Base-by-base conservation (phyloP, 2,329 filamentous ascomycete species). In the Fusarium sarcochroum region DNA sequence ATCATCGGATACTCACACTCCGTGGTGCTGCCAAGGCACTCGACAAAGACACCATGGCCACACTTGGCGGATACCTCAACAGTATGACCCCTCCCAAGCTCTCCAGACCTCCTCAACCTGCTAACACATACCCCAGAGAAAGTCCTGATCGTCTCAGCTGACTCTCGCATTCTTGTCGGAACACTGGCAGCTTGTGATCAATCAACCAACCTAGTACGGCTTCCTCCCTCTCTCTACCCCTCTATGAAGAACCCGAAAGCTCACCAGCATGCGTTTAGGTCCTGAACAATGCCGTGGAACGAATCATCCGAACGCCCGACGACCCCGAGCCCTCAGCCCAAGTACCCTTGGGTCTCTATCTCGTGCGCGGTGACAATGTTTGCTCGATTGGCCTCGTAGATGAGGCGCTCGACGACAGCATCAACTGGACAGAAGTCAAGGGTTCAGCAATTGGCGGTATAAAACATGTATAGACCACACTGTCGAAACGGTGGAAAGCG, bases 281-380 rank as follows among this genome's bases (percentile, higher is more conserved):
- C 25, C 86, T 99, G 14, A 88, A 90, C 70, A 86, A 93, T 69
- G 93, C 95, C 6, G 84, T 94, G 65, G 96, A 99, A 80, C 92
- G 96, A 70, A 92, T 98, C 66, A 97, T 99, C 74, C 91, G 93
- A 68, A 91, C 92, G 2, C 87, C 88, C 42, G 94, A 98, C 76
- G 93, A 97, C 76, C 87, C 89, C 40, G 93, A 97, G 73, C 88
- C 91, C 1, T 97, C 92, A 42, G 88, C 90, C 60, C 89, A 96
- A 76, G 90, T 96, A 18, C 89, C 91, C 6, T 89, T 98, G 66
- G 96, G 96, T 2, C 82, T 98, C 7, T 98, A 98, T 78, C 86
- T 99, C 59, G 92, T 99, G 58, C 88, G 96, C 63, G 96, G 96
- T 52, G 96, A 99, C 78, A 98, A 97, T 76, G 95, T 99, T 47